Evolutionary conservation across 371 early-diverging fungal genomes (phyloP).

Genomic region (Syncephalastrum racemosum): DNA sequence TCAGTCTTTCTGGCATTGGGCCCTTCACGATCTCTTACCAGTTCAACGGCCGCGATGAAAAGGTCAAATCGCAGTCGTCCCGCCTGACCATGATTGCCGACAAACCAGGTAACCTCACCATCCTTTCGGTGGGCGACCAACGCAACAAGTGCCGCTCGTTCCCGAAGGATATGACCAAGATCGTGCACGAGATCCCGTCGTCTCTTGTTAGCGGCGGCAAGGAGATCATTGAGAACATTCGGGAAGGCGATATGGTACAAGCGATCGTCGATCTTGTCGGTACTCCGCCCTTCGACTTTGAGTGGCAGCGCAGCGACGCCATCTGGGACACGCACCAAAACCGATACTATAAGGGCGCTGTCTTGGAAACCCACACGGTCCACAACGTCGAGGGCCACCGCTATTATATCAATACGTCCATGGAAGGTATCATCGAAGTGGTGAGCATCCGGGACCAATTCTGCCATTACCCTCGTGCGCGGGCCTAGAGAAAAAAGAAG

Average conservation of each 20-base stretch:
- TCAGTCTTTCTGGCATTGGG: conserved; percentile 39
- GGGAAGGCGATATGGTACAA: conserved; percentile 52
- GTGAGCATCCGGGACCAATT: conserved; percentile 44
- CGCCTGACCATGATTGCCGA: conserved; percentile 46
- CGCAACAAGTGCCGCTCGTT: conserved; percentile 51
- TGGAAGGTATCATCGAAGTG: conserved; percentile 54
- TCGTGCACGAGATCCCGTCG: conserved; percentile 48
- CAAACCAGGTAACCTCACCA: conserved; percentile 54
- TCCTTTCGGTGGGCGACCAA: conserved; percentile 52
- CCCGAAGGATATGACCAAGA: conserved; percentile 36
- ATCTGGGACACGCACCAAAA: conserved; percentile 39
- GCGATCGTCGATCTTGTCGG: conserved; percentile 49
- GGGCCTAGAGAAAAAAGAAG: conserved; percentile 4
- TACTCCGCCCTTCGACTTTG: conserved; percentile 55
- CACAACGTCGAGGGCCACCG: conserved; percentile 37
- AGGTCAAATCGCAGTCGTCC: conserved; percentile 29
- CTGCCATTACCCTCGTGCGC: conserved; percentile 42
- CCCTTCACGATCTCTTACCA: conserved; percentile 44
- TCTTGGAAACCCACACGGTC: conserved; percentile 47
- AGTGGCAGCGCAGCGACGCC: conserved; percentile 50
- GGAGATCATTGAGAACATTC: conserved; percentile 49
- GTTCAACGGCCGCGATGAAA: conserved; percentile 40
- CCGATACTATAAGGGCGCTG: conserved; percentile 43
- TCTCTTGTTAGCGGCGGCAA: conserved; percentile 50
- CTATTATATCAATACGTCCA: conserved; percentile 46